These are phyloP conservation scores for Corymbia citriodora DNA, from an alignment of 441 rosid species.

Conservation along the genomic window DNA sequence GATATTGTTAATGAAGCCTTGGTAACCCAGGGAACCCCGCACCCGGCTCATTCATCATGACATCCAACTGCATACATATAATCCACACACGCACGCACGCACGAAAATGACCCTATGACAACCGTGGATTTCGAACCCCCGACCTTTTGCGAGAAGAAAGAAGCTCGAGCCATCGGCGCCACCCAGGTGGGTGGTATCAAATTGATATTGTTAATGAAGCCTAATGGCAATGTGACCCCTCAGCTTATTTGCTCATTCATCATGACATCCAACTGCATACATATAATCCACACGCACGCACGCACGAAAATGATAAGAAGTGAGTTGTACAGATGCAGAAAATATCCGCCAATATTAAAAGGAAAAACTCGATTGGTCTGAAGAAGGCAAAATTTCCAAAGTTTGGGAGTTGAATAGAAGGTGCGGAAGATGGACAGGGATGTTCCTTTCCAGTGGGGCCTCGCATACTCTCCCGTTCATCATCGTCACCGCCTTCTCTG, in stretches of 20 bases:
- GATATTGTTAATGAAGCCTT: neutral
- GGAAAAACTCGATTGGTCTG: no score
- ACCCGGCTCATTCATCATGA: neutral
- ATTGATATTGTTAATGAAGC: neutral
- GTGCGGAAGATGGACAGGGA: neutral
- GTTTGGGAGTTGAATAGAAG: neutral
- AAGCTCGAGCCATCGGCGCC: no score
- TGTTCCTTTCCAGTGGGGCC: neutral
- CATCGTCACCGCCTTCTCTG: neutral
- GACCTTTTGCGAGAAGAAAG: no score
- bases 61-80: neutral
- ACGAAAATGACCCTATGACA: no score
- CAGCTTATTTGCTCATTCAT: neutral
- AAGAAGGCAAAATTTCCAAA: no score
- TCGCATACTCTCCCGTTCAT: neutral
- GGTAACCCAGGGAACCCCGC: no score
- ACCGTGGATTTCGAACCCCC: no score
- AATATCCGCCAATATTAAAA: no score
- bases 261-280: neutral
- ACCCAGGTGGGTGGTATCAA: no score
- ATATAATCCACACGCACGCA: neutral
- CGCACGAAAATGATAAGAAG: neutral
- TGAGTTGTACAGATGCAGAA: no score
- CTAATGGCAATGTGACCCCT: no score
- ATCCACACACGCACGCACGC: neutral